Conservation (phyloP, 257 asterid species). For the Solanum pimpinellifolium region DNA sequence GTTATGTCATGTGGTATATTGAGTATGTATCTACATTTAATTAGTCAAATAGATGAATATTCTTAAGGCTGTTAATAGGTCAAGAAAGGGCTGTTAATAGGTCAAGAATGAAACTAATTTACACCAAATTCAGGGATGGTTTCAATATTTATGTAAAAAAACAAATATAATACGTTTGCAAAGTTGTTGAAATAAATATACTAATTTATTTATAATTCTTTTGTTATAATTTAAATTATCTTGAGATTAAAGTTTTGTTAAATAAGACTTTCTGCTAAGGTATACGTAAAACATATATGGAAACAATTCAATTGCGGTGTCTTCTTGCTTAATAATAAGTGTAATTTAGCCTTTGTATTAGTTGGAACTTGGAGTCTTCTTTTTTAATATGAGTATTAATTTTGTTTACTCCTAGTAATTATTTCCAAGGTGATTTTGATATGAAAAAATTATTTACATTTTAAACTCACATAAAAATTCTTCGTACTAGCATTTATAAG, state of each 20-base stretch:
- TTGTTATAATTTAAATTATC: background rate
- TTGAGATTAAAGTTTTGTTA: background rate
- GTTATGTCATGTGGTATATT: too few relatives aligned
- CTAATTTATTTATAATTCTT: background rate
- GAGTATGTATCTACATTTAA: too few relatives aligned
- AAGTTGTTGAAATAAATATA: background rate
- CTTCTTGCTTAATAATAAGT: too few relatives aligned
- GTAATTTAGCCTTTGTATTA: background rate
- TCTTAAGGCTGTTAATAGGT: too few relatives aligned
- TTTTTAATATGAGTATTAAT: background rate
- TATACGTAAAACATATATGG: background rate
- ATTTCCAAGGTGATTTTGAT: background rate
- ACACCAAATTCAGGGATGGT: too few relatives aligned
- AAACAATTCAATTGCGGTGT: background rate
- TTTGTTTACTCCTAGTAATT: background rate
- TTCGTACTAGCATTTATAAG: background rate
- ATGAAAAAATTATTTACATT: background rate
- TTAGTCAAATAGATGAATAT: too few relatives aligned
- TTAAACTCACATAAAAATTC: background rate
- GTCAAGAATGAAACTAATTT: too few relatives aligned
- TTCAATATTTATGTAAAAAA: too few relatives aligned
- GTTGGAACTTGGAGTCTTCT: background rate
- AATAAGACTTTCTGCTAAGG: background rate
- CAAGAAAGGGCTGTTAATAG: fast-evolving
- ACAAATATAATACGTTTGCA: background rate